A percentile compares a stretch with the other conserved stretches of the same genome.
phyloP scores from a whole-genome alignment of 2,329 filamentous ascomycete species.

The Hyphodiscus sp. region DNA sequence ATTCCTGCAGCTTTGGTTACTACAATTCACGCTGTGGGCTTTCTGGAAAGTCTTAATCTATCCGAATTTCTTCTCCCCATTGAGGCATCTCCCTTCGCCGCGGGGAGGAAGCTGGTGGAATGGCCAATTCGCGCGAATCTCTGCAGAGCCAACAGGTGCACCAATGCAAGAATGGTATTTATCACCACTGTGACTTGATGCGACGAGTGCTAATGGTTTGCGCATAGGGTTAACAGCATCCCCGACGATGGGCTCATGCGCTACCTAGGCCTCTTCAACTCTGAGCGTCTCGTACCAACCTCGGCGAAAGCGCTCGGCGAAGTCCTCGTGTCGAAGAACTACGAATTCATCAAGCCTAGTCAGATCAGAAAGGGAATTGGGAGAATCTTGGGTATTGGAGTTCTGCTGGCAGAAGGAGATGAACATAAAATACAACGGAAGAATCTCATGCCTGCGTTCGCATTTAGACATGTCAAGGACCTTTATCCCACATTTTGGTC shows the following conservation, averaged over 20 bases:
- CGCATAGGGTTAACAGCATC: slow-evolving; percentile 47
- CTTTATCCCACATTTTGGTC: slow-evolving; percentile 79
- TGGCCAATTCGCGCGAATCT: slow-evolving; percentile 36
- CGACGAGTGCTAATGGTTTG: slow-evolving; percentile 1
- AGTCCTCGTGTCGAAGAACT: slow-evolving; percentile 60
- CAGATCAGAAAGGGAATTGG: slow-evolving; percentile 49
- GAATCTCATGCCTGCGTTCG: slow-evolving; percentile 74
- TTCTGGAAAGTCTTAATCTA: slow-evolving; percentile 45
- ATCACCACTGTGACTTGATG: neutral
- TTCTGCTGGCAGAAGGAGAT: slow-evolving; percentile 82
- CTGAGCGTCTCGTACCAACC: slow-evolving; percentile 55
- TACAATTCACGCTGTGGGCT: slow-evolving; percentile 31
- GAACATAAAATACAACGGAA: slow-evolving; percentile 80
- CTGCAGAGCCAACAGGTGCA: slow-evolving; percentile 34
- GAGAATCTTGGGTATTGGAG: slow-evolving; percentile 60
- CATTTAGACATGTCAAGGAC: slow-evolving; percentile 79
- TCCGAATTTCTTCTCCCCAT: slow-evolving; percentile 49
- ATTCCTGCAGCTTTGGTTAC: slow-evolving; percentile 33
- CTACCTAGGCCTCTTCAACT: slow-evolving; percentile 56
- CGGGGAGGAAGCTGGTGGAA: slow-evolving; percentile 37
- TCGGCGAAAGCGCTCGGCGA: slow-evolving; percentile 62
- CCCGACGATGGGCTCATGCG: slow-evolving; percentile 65
- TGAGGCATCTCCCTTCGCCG: slow-evolving; percentile 50
- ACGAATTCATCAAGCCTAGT: slow-evolving; percentile 61
- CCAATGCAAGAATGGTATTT: slow-evolving; percentile 32